Base-by-base conservation (phyloP, 257 asterid genomes). In the Fraxinus anomala region DNA sequence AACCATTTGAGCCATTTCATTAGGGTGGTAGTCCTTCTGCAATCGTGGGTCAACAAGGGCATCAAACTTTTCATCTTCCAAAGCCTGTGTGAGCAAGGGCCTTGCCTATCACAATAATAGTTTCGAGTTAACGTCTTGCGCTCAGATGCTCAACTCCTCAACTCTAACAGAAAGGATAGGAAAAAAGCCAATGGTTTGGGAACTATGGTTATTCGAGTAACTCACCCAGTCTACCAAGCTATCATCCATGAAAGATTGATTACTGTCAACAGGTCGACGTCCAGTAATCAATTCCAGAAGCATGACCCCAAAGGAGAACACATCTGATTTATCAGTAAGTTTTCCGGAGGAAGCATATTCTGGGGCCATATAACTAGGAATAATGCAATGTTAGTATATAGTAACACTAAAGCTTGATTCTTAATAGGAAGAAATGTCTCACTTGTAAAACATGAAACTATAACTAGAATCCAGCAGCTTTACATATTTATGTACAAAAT, bases 221-320 rank as follows among this genome's bases (percentile, higher is more conserved):
- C 91, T 87, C 71, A 94, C 98, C 98, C 97, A 92, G 80, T 94
- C 97, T 2, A 94, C 97, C 87, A 94, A 89, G 85, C 97, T 92
- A 78, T 92, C 97, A 54, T 90, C 97, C 86, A 85, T 85, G 90
- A 44, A 88, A 49, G 96, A 70, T 36, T 84, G 91, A 61, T 51
- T 74, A 24, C 90, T 23, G 77, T 89, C 93, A 78, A 94, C 89
- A 17, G 98, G 97, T 19, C 94, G 88, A 19, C 87, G 92, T 30
- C 99, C 99, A n/a, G 99, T 96, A 65, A 96, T 89, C 91, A 96
- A 81, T 88, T 96, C 99, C 31, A 96, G 88, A 77, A 96, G 94
- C 90, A 95, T 84, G 26, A 95, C 93, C n/a, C 99, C 99, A 63
- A 86, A 92, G 40, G 99, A 95, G 87, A 91, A 95, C n/a, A 95